A percentile compares a stretch with the other conserved stretches of the same genome.
Evolutionary conservation across 169 alveolate species (phyloP).

Genomic region (Theileria annulata): DNA sequence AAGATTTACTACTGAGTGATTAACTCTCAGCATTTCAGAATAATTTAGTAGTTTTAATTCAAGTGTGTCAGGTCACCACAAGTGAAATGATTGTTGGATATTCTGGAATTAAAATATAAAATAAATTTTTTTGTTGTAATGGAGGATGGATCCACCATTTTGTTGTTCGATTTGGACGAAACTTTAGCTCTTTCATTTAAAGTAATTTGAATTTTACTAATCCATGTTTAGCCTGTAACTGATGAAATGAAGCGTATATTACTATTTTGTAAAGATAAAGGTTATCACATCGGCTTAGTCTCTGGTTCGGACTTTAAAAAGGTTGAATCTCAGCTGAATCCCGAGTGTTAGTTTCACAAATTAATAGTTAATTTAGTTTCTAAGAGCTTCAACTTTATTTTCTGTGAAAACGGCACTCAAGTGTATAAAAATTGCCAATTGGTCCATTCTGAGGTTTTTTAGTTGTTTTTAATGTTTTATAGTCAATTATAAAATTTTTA

Average conservation of each 20-base stretch:
- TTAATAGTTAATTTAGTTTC: conserved; percentile 22
- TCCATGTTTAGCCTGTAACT: conserved; percentile 18
- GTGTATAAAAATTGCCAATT: conserved; percentile 22
- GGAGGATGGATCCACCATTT: conserved; percentile 11
- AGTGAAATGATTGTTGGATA: neutral
- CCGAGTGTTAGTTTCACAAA: conserved; percentile 19
- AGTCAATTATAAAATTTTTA: conserved; percentile 36
- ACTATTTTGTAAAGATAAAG: conserved; percentile 19
- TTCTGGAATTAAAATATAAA: neutral
- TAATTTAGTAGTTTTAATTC: neutral
- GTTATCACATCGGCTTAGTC: conserved; percentile 32
- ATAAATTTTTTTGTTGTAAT: neutral
- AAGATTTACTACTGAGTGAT: conserved; percentile 6
- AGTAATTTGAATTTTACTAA: conserved; percentile 18
- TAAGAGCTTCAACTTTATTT: conserved; percentile 14
- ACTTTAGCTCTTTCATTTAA: conserved; percentile 39
- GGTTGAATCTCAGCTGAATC: conserved; percentile 28
- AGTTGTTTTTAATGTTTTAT: neutral
- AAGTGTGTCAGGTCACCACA: neutral
- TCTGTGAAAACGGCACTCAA: conserved; percentile 57
- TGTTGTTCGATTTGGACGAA: conserved; percentile 60
- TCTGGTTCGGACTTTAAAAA: conserved; percentile 49
- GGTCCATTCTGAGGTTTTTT: conserved; percentile 30
- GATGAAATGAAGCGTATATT: conserved; percentile 34
- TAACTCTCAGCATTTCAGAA: neutral